Conservation (phyloP, 495 filamentous ascomycete species). For the Penicillium silybi region DNA sequence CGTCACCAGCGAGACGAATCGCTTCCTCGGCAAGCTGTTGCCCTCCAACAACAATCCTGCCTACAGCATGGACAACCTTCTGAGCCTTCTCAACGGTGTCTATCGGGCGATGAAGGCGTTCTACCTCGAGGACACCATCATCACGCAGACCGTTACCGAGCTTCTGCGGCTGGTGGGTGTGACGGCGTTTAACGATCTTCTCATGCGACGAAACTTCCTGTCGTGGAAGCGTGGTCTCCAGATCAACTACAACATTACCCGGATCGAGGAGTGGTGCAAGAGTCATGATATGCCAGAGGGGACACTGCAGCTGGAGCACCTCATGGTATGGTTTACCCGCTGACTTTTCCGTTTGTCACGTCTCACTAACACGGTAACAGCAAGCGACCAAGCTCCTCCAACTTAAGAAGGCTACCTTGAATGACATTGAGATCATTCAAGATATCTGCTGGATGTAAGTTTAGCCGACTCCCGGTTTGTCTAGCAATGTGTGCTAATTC, state of each 20-base stretch:
- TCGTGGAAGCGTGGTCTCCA: constrained; percentile 99
- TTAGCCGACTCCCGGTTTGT: background rate
- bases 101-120: constrained; percentile 98
- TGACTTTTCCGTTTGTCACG: background rate
- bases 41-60: constrained; percentile 82
- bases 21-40: constrained; percentile 95
- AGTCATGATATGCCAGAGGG: constrained; percentile 99
- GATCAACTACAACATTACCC: constrained; percentile 99
- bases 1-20: constrained; percentile 95
- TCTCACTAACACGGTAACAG: constrained; percentile 33
- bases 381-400: constrained; percentile 99
- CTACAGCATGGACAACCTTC: constrained; percentile 98
- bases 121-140: constrained; percentile 92
- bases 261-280: constrained; percentile 99
- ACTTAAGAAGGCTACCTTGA: constrained; percentile 97
- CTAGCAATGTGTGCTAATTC: constrained; percentile 2
- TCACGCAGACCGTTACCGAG: constrained; percentile 92
- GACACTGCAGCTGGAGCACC: constrained; percentile 93
- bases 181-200: constrained; percentile 96
- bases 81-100: constrained; percentile 93
- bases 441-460: constrained; percentile 99
- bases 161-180: constrained; percentile 91
- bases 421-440: constrained; percentile 99
- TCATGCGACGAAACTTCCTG: constrained; percentile 97
- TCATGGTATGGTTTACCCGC: constrained; percentile 64